A percentile compares a stretch with the other conserved stretches of the same genome.
Evolutionary conservation across 257 asterid species (phyloP).

Genomic region (Solanum lignicaule): DNA sequence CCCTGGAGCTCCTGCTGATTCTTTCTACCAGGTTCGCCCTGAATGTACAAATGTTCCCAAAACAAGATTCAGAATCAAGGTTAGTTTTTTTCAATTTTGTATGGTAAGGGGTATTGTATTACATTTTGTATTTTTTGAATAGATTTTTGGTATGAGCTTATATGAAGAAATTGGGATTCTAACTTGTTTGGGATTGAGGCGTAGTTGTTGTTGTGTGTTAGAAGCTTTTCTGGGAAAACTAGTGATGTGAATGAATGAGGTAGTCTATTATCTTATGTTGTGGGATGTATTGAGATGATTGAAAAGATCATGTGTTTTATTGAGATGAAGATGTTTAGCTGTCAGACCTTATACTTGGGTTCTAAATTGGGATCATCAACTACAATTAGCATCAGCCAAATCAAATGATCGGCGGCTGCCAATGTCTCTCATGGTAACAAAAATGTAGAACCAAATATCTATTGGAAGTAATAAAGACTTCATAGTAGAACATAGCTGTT

Average conservation of each 20-base stretch:
- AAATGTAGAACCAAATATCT: background rate
- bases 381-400: background rate
- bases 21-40: conserved; percentile 71
- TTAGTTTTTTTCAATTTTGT: conserved; percentile 7
- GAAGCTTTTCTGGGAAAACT: background rate
- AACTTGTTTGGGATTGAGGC: background rate
- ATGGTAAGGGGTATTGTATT: background rate
- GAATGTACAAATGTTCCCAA: conserved; percentile 75
- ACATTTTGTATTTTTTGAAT: background rate
- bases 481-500: background rate
- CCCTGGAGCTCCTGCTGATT: conserved; percentile 75
- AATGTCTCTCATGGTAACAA: background rate
- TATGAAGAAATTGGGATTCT: background rate
- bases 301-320: background rate
- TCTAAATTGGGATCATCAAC: background rate
- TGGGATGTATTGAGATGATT: background rate
- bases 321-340: background rate
- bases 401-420: background rate
- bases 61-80: conserved; percentile 95
- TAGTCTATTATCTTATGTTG: background rate
- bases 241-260: background rate
- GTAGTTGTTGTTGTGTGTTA: background rate
- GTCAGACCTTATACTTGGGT: background rate
- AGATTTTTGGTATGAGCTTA: background rate
- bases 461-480: background rate